Conservation (phyloP, 805 yeast genomes). For the Wickerhamiella hasegawae region DNA sequence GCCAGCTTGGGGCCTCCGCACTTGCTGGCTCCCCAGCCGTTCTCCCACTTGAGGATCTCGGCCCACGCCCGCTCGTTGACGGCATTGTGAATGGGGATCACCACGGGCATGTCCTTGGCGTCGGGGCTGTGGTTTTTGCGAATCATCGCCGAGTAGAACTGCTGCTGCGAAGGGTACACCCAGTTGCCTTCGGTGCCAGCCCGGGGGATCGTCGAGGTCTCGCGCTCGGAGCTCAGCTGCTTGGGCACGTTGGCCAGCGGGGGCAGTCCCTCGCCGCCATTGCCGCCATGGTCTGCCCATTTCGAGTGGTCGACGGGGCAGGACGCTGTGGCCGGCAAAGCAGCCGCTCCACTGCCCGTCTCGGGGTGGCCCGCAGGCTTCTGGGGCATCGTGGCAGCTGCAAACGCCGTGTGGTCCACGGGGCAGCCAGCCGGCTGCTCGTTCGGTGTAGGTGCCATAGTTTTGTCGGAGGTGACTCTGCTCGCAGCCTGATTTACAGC, state of each 20-base stretch:
- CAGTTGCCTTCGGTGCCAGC: conserved; percentile 55
- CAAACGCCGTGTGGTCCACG: conserved; percentile 30
- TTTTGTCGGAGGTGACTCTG: too few species aligned
- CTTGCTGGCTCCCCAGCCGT: conserved; percentile 16
- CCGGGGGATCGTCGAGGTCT: conserved; percentile 68
- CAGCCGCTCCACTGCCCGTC: too few species aligned
- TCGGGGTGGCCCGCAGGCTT: too few species aligned
- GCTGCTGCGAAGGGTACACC: conserved; percentile 93
- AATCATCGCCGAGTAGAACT: conserved; percentile 86
- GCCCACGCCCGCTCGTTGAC: conserved; percentile 90
- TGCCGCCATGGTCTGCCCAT: conserved; percentile 15
- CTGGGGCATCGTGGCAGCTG: too few species aligned
- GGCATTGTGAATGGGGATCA: conserved; percentile 86
- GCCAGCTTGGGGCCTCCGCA: conserved; percentile 82
- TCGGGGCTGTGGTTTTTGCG: conserved; percentile 80
- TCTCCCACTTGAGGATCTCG: conserved; percentile 74
- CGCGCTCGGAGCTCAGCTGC: conserved; percentile 54
- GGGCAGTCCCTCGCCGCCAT: conserved; percentile 22
- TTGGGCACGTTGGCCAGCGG: conserved; percentile 15
- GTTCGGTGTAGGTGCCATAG: too few species aligned
- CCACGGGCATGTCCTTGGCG: conserved; percentile 68
- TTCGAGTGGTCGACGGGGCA: conserved; percentile 18
- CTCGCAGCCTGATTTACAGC: too few species aligned
- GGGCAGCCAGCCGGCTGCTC: conserved; percentile 27
- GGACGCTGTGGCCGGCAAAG: conserved; percentile 6